These are phyloP conservation scores for Heliamphora pulchella DNA, from an alignment of 179 eudicot species.

Conservation along the genomic window DNA sequence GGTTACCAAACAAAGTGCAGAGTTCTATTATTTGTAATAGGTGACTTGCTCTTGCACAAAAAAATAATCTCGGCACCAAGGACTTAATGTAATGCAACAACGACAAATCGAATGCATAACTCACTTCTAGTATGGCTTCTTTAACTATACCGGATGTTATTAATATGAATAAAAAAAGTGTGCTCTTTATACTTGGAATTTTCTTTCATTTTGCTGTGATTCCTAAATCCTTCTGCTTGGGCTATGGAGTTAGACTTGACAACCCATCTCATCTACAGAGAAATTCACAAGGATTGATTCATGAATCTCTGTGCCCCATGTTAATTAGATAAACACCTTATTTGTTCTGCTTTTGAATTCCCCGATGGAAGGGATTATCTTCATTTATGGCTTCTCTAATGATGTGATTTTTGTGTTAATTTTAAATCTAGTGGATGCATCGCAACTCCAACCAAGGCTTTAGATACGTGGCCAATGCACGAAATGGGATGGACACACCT, in stretches of 20 bases:
- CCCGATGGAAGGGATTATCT: not conserved
- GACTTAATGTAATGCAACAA: not conserved
- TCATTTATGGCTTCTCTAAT: not conserved
- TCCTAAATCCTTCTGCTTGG: not conserved
- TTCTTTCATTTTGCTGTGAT: not conserved
- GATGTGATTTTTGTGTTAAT: not conserved
- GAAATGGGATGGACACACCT: conserved; percentile 27
- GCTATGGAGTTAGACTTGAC: not conserved
- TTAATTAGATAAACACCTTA: not conserved
- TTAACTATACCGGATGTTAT: not conserved
- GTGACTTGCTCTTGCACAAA: not conserved
- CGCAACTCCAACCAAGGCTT: conserved; percentile 35
- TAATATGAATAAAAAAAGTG: not conserved
- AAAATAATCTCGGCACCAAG: too few species aligned
- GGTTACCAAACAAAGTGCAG: too few species aligned
- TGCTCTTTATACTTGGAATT: not conserved
- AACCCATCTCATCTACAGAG: not conserved
- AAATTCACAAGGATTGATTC: not conserved
- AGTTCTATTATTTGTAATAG: not conserved
- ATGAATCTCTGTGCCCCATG: not conserved
- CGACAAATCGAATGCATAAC: not conserved
- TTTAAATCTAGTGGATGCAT: conserved; percentile 22
- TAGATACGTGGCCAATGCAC: conserved; percentile 31
- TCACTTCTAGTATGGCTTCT: not conserved
- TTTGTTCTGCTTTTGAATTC: not conserved